Evolutionary conservation across 768 basidiomycete species (phyloP), one percentile per base, ranked within the genome.

Genomic region (Tricholoma furcatifolium): DNA sequence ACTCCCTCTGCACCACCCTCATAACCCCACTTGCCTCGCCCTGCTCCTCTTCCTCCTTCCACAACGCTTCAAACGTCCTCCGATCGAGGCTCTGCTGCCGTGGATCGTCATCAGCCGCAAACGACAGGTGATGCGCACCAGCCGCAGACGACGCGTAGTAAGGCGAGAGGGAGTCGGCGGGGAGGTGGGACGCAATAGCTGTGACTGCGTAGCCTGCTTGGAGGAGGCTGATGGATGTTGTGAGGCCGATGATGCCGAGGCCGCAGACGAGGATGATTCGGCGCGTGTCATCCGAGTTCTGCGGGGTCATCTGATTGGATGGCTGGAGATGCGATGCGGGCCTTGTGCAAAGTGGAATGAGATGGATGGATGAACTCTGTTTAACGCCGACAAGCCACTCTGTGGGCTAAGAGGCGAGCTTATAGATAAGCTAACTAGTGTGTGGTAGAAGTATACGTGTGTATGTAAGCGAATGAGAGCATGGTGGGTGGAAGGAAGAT

Each of bases 1-100:
- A 59, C 34, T 59, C 58, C 2, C 40, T 40, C 42, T 59, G 58
- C 7, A 17, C 38, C 10, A 59, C 27, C 11, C 42, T 47, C 58
- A 59, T 52, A 1, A 59, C 11, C 3, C 54, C 58, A 21, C 47
- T 55, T 1, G 30, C 10, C 12, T 53, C n/a, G n/a, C n/a, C n/a
- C 54, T 18, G 49, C 53, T 58, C 56, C 34, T 55, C 43, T 30
- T 59, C 58, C 44, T 59, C 58, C n/a, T 46, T 49, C 58, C 58
- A 59, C 41, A 59, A 45, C 2, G 53, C 51, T 12, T 59, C 58
- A 27, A 59, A 55, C 1, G 54, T 59, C n/a, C 32, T 30, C 10
- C 48, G 42, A 48, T 59, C 58, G 12, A 59, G 43, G 2, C 20
- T 27, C 30, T 53, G 53, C n/a, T 59, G 58, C 18, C 54, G 2